Evolutionary conservation across 2,329 filamentous ascomycete species (phyloP).

Genomic region (Trichophyton schoenleinii): DNA sequence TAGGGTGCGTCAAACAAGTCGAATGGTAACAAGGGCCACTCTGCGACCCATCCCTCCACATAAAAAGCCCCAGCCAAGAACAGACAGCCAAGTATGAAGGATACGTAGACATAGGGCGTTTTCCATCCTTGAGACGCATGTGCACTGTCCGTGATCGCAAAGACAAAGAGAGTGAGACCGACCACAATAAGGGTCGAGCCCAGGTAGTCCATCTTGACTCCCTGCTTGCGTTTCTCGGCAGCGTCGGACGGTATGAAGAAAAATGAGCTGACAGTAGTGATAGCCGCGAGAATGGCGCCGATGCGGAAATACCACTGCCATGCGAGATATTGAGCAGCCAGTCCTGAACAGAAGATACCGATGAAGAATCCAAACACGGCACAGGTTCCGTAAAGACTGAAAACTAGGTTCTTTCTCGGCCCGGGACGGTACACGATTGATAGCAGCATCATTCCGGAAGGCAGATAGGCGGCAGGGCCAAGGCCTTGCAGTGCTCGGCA

Average conservation of each 20-base stretch:
- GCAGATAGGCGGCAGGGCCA: constrained; percentile 59
- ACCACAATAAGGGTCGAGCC: constrained; percentile 50
- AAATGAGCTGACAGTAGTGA: constrained; percentile 35
- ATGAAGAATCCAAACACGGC: constrained; percentile 39
- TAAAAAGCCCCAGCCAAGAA: constrained; percentile 52
- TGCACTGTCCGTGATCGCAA: constrained; percentile 59
- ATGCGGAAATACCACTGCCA: constrained; percentile 62
- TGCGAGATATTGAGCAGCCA: constrained; percentile 41
- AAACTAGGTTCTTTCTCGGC: constrained; percentile 56
- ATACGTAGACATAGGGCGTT: constrained; percentile 59
- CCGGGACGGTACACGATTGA: constrained; percentile 55
- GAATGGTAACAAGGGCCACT: constrained; percentile 55
- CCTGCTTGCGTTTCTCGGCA: constrained; percentile 23
- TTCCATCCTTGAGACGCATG: constrained; percentile 57
- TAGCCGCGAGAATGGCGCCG: constrained; percentile 41
- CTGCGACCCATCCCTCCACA: constrained; percentile 58
- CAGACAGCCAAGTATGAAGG: constrained; percentile 50
- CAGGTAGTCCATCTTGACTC: constrained; percentile 56
- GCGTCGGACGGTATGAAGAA: constrained; percentile 41
- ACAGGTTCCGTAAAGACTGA: constrained; percentile 45
- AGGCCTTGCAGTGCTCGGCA: constrained; percentile 64
- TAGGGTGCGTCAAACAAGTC: constrained; percentile 58
- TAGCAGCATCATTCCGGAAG: constrained; percentile 54
- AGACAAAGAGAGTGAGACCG: constrained; percentile 58
- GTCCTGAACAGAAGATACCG: constrained; percentile 53